Base-by-base conservation (phyloP, 768 basidiomycete species). In the Cyathus striatus region DNA sequence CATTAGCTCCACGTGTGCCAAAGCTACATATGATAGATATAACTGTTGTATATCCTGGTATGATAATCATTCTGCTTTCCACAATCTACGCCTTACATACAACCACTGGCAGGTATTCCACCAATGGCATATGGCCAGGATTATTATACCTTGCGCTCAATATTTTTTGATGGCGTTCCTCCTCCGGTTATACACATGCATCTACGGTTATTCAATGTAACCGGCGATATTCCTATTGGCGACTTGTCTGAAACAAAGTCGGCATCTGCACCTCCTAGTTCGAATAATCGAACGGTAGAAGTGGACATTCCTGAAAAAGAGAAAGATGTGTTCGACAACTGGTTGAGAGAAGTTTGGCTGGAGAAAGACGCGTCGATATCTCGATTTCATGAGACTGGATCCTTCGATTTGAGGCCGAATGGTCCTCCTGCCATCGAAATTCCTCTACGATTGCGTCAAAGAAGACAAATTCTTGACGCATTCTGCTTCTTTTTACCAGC, bases 141-240 rank as follows among this genome's bases (percentile, higher is more conserved):
- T 18, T 90, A 83, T 60, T 97, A 95, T 61, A 93, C 90, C 32
- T 66, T 98, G 30, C 80, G 86, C 32, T 93, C 92, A 5, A 83
- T 96, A 47, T 96, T 95, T 64, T 72, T 85, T 44, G 73, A 83
- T 48, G 76, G 86, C 3, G 65, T 90, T 3, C 74, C 93, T 3
- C 93, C 95, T 1, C 95, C 94, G 0, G 66, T 72, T 6, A 74
- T 99, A 26, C 89, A 95, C 63, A 74, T 97, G 53, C 95, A 98
- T 59, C 59, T 98, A 32, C 80, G 90, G 37, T 65, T 85, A 50
- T 90, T 88, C 58, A 69, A 86, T 47, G 85, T 90, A 12, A 65
- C 72, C n/a, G n/a, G n/a, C 18, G 76, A 79, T 23, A 70, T 91
- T 9, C 90, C 90, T 3, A 80, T 90, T 42, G 85, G 86, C 21